Percentiles rank a stretch among this genome's conserved stretches.
Conservation (phyloP, 495 filamentous ascomycete species). For the Penicillium pulvis region DNA sequence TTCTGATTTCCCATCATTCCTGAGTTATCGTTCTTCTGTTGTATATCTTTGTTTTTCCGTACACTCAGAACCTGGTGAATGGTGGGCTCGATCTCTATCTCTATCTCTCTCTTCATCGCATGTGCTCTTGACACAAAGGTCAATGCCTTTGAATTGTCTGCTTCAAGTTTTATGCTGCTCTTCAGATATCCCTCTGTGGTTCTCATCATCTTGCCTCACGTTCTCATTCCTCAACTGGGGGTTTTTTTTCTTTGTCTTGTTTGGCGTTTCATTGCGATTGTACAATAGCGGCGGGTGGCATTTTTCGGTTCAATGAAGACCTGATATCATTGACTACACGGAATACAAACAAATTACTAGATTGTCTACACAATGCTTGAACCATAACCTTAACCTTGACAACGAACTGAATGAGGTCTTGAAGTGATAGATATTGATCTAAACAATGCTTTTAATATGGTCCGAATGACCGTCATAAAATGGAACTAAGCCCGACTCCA, state of each 20-base stretch:
- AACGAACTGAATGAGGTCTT: constrained; percentile 7
- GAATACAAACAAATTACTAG: constrained; percentile 5
- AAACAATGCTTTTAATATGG: constrained; percentile 31
- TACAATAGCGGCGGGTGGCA: constrained; percentile 30
- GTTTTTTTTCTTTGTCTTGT: constrained; percentile 8
- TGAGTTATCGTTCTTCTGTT: neutral
- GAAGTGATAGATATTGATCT: constrained; percentile 7
- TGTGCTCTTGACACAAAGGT: constrained; percentile 6
- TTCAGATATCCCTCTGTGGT: constrained; percentile 29
- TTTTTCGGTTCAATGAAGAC: constrained; percentile 27
- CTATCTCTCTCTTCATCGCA: constrained; percentile 7
- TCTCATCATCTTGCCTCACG: constrained; percentile 21
- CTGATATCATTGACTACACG: constrained; percentile 10
- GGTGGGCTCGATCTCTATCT: constrained; percentile 8
- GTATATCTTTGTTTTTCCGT: constrained; percentile 13
- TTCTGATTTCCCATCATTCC: constrained; percentile 8
- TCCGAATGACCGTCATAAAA: constrained; percentile 16
- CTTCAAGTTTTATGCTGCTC: constrained; percentile 19
- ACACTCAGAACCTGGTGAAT: constrained; percentile 11
- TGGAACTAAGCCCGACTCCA: constrained; percentile 26
- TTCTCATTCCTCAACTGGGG: constrained; percentile 4
- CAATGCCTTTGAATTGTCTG: constrained; percentile 4
- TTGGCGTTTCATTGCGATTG: constrained; percentile 26
- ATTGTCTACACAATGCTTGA: constrained; percentile 5
- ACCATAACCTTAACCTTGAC: constrained; percentile 4